phyloP scores from a whole-genome alignment of 495 filamentous ascomycete species.

The Immersiella caudata region DNA sequence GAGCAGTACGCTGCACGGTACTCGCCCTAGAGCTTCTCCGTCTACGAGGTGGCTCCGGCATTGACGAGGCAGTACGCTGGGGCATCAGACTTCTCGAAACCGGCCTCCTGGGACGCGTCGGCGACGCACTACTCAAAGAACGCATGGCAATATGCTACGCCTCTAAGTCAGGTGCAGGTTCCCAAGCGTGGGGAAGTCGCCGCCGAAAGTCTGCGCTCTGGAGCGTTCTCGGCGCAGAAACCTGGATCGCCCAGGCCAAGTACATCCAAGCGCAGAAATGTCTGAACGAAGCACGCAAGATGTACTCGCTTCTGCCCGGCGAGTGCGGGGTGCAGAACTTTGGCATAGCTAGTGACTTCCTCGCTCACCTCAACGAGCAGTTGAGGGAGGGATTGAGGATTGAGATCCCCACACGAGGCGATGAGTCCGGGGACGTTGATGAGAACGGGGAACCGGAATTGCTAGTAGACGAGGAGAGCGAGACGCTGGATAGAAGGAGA shows the following conservation, averaged over 20 bases:
- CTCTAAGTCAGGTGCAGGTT: constrained; percentile 65
- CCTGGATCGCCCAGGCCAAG: constrained; percentile 75
- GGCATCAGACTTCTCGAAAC: constrained; percentile 77
- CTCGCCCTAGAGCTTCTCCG: constrained; percentile 80
- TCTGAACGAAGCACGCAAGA: constrained; percentile 67
- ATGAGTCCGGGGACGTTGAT: constrained; percentile 43
- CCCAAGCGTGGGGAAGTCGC: constrained; percentile 67
- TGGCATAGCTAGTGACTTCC: constrained; percentile 62
- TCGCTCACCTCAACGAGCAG: constrained; percentile 62
- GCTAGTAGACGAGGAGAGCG: constrained; percentile 64
- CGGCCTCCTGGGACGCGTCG: constrained; percentile 69
- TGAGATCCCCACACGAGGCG: constrained; percentile 27
- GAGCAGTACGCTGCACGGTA: constrained; percentile 74
- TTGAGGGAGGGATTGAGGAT: constrained; percentile 56
- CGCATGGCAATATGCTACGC: constrained; percentile 82
- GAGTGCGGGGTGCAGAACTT: constrained; percentile 58
- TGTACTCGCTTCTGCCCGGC: constrained; percentile 66
- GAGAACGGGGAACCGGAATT: constrained; percentile 41
- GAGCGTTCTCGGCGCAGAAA: constrained; percentile 79
- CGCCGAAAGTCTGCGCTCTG: constrained; percentile 86
- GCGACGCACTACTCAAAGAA: constrained; percentile 79
- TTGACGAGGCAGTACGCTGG: constrained; percentile 88
- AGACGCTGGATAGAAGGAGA: constrained; percentile 45
- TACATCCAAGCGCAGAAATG: constrained; percentile 69
- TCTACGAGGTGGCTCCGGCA: constrained; percentile 72